A percentile compares a stretch with the other conserved stretches of the same genome.
Conservation (phyloP, 192 early-diverging fungal genomes). For the Coemansia javaensis region DNA sequence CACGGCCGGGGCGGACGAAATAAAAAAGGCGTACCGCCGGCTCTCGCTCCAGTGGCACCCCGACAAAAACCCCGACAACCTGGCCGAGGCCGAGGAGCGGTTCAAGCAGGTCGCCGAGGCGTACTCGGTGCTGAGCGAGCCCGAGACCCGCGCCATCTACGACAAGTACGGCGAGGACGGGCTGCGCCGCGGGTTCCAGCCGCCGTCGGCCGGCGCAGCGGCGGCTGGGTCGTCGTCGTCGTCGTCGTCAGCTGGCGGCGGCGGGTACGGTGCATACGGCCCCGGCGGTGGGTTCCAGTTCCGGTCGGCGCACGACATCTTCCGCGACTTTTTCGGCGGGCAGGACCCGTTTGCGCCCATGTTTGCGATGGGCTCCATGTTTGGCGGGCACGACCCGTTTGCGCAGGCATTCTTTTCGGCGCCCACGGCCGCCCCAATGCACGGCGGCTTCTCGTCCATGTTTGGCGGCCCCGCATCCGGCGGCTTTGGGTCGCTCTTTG, state of each 20-base stretch:
- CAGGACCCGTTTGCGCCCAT: slow-evolving; percentile 42
- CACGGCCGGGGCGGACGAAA: slow-evolving; percentile 59
- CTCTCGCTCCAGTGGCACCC: slow-evolving; percentile 72
- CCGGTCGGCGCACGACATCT: slow-evolving; percentile 40
- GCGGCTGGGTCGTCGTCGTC: slow-evolving; percentile 10
- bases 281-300: slow-evolving; percentile 19
- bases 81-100: slow-evolving; percentile 35
- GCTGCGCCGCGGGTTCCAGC: slow-evolving; percentile 36
- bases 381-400: slow-evolving; percentile 35
- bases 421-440: neutral
- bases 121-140: slow-evolving; percentile 49
- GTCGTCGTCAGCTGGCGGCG: slow-evolving; percentile 1
- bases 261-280: neutral
- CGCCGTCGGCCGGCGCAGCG: too few relatives aligned
- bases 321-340: slow-evolving; percentile 49
- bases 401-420: slow-evolving; percentile 38
- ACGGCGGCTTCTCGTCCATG: slow-evolving; percentile 29
- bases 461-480: slow-evolving; percentile 23
- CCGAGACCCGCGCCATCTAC: slow-evolving; percentile 28
- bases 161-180: slow-evolving; percentile 46
- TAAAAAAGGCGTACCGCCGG: slow-evolving; percentile 71
- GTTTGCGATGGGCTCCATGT: slow-evolving; percentile 30
- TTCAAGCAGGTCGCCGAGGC: slow-evolving; percentile 52
- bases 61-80: slow-evolving; percentile 54
- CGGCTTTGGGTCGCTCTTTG: slow-evolving; percentile 31